Evolutionary conservation across 192 early-diverging fungal genomes (phyloP), one percentile per base, ranked within the genome.

Genomic region (Phycomyces blakesleeanus): DNA sequence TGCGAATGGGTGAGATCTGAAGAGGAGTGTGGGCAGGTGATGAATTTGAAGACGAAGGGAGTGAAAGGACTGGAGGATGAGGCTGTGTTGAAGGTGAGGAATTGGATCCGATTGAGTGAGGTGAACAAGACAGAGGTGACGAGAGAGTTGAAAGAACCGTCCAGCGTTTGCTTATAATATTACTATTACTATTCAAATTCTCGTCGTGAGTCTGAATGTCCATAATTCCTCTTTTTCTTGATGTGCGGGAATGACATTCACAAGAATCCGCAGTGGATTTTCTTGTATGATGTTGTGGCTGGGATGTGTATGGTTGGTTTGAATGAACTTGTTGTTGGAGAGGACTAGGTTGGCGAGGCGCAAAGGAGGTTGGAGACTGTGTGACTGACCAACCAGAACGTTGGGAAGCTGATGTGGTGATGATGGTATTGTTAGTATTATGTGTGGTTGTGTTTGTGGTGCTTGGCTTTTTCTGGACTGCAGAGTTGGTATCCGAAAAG

Each of bases 21-120:
- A 60, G 56, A 21, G 67, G 67, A 9, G 67, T 69, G 27, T 69
- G 67, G 20, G 61, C 29, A 47, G 67, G 67, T 47, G 67, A 69
- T 9, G 67, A 69, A 42, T 69, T 44, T 24, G n/a, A 62, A 2
- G 67, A 69, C 25, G 59, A 61, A 16, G 67, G 67, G 11, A 69
- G 42, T n/a, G 67, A 57, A 3, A 69, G 42, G 6, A 69, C 67
- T 27, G 67, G 67, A 21, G 63, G 63, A 25, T 53, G 57, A n/a
- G 57, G 57, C 5, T 47, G 47, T 61, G 57, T n/a, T n/a, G 57
- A 24, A 22, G 57, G 40, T 14, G 47, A 26, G 14, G 59, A 59
- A 22, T 39, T 25, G 18, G 44, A 47, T 1, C 18, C 44, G 18
- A 47, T 47, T n/a, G 44, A 47, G 11, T 47, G 44, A 18, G 44